These are phyloP conservation scores for Russula compacta DNA, from an alignment of 768 basidiomycete genomes.

Conservation along the genomic window DNA sequence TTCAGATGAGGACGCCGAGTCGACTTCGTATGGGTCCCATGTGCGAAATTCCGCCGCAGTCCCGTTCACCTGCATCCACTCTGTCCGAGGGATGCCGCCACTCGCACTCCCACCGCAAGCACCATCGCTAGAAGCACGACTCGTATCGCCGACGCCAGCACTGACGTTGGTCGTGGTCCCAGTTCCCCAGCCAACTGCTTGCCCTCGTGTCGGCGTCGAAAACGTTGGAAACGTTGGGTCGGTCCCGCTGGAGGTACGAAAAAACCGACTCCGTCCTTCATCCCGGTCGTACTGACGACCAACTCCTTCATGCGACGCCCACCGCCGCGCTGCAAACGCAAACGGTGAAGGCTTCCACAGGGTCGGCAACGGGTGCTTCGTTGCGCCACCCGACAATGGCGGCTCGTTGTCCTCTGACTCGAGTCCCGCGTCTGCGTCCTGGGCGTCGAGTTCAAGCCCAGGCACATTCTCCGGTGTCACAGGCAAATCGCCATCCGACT, in stretches of 20 bases:
- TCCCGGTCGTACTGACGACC: constrained; percentile 1
- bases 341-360: constrained; percentile 19
- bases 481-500: constrained; percentile 20
- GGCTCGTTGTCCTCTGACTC: constrained; percentile 18
- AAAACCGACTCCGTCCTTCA: constrained; percentile 3
- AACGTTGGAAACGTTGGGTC: not conserved
- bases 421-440: constrained; percentile 2
- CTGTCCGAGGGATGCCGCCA: not conserved
- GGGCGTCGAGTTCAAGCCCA: not conserved
- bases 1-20: constrained; percentile 16
- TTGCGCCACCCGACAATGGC: constrained; percentile 6
- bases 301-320: constrained; percentile 8
- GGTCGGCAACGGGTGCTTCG: not conserved
- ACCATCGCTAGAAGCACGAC: not conserved
- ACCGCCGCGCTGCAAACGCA: constrained; percentile 18
- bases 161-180: not conserved
- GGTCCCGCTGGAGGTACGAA: not conserved
- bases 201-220: not conserved
- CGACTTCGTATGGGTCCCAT: constrained; percentile 10
- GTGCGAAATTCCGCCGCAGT: not conserved
- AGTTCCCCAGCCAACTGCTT: not conserved
- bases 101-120: not conserved
- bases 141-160: constrained; percentile 1
- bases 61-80: constrained; percentile 14
- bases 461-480: constrained; percentile 19